Evolutionary conservation across 2,329 filamentous ascomycete species (phyloP), one percentile per base, ranked within the genome.

Genomic region (Trichophyton simii): DNA sequence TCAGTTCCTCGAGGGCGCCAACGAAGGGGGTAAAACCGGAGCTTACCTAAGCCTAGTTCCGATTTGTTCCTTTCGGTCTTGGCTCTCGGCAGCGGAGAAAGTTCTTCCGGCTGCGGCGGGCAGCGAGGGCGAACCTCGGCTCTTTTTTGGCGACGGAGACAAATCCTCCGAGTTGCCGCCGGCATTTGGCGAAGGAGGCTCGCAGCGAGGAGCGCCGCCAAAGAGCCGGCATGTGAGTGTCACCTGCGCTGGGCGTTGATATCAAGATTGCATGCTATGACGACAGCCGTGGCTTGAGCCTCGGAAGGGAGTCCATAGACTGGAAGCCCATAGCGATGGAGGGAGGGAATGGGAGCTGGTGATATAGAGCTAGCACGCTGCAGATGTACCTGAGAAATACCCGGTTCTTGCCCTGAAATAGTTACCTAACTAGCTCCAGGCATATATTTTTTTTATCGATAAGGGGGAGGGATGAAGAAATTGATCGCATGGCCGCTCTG

Each of bases 191-290:
- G 44, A 9, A 5, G 3, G 11, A 11, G n/a, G 3, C 20, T 6
- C 20, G 11, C 20, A 11, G 18, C 46, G 13, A 18, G 8, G 25
- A 9, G 18, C n/a, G n/a, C 18, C 3, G 20, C 13, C 31, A 55
- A 55, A 55, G 52, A 55, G 52, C 52, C 52, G 52, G 15, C 52
- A 55, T 55, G 52, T 55, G 52, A 55, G 52, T n/a, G 34, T 55
- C 52, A 36, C 22, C 28, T 34, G 28, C 52, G 28, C 28, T 52
- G 20, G 52, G 25, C 31, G 20, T 22, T 15, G 20, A 6, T 48
- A 25, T 48, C 44, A 48, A 22, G 44, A 18, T 22, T 48, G 44
- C 18, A 11, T 48, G 5, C 18, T 38, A 38, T 38, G 34, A 38
- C 34, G 34, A 38, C 34, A 38, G 34, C 11, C 34, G 11, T 48